phyloP scores from a whole-genome alignment of 2,329 filamentous ascomycete genomes.

The Clathrospora elynae region DNA sequence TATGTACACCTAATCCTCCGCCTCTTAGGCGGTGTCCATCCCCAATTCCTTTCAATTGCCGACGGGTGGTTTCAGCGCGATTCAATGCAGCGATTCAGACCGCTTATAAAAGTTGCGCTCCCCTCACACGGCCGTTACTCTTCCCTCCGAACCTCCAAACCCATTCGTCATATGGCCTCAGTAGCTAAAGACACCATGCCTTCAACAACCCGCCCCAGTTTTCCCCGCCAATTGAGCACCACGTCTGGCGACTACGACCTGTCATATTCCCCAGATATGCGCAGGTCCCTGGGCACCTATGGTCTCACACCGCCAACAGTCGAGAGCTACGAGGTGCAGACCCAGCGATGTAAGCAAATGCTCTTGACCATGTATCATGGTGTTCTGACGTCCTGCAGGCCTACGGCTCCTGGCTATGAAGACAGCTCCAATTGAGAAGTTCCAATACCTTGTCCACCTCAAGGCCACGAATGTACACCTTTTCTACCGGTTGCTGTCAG shows the following conservation, averaged over 20 bases:
- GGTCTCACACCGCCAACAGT: constrained; percentile 58
- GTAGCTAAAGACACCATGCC: constrained; percentile 42
- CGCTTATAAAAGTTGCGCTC: constrained; percentile 43
- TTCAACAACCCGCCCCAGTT: constrained; percentile 46
- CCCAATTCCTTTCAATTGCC: constrained; percentile 41
- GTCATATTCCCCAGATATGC: constrained; percentile 55
- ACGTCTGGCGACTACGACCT: constrained; percentile 57
- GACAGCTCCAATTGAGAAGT: constrained; percentile 76
- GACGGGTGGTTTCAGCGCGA: constrained; percentile 33
- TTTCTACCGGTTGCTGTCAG: constrained; percentile 79
- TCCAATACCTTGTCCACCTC: constrained; percentile 77
- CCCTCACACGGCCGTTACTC: constrained; percentile 28
- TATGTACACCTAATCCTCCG: constrained; percentile 20
- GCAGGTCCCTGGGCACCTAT: constrained; percentile 58
- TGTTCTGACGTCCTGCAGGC: constrained; percentile 57
- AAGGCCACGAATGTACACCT: constrained; percentile 78
- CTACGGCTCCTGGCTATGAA: constrained; percentile 76
- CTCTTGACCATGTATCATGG: constrained; percentile 34
- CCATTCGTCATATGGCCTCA: constrained; percentile 41
- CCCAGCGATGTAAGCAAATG: constrained; percentile 53
- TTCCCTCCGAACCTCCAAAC: constrained; percentile 22
- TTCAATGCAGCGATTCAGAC: constrained; percentile 45
- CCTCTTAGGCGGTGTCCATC: constrained; percentile 28
- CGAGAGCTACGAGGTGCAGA: constrained; percentile 57
- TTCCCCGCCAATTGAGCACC: constrained; percentile 47